Conservation (phyloP, 2,329 filamentous ascomycete species). For the Xylaria sp. region DNA sequence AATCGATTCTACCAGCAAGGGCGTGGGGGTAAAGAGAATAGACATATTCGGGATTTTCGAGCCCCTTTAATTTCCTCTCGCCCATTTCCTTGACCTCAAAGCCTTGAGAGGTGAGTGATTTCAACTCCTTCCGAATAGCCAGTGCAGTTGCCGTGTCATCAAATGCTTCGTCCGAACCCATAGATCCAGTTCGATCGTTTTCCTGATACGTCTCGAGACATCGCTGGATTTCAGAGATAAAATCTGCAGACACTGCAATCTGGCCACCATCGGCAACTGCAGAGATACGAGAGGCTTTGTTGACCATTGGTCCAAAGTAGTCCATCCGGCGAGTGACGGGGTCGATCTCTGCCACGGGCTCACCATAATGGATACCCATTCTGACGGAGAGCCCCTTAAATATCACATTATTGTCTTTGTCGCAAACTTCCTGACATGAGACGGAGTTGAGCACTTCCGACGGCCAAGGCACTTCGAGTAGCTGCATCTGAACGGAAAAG, state of each 20-base stretch:
- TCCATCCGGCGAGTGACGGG: constrained; percentile 98
- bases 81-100: constrained; percentile 98
- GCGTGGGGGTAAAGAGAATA: constrained; percentile 95
- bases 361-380: constrained; percentile 97
- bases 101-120: constrained; percentile 87
- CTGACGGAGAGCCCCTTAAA: constrained; percentile 94
- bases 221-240: constrained; percentile 94
- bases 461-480: constrained; percentile 93
- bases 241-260: constrained; percentile 96
- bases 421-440: constrained; percentile 82
- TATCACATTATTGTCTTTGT: constrained; percentile 88
- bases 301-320: constrained; percentile 99
- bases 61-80: constrained; percentile 92
- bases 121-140: constrained; percentile 86
- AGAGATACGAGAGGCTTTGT: constrained; percentile 93
- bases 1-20: constrained; percentile 80
- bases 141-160: constrained; percentile 79
- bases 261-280: constrained; percentile 96
- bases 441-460: constrained; percentile 89
- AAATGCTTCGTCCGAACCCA: constrained; percentile 77
- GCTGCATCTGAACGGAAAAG: constrained; percentile 89
- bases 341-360: constrained; percentile 93
- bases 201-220: constrained; percentile 92
- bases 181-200: constrained; percentile 75
- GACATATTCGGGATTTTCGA: constrained; percentile 96